These are phyloP conservation scores for Kregervanrija fluxuum DNA, from an alignment of 805 yeast species.

Conservation along the genomic window DNA sequence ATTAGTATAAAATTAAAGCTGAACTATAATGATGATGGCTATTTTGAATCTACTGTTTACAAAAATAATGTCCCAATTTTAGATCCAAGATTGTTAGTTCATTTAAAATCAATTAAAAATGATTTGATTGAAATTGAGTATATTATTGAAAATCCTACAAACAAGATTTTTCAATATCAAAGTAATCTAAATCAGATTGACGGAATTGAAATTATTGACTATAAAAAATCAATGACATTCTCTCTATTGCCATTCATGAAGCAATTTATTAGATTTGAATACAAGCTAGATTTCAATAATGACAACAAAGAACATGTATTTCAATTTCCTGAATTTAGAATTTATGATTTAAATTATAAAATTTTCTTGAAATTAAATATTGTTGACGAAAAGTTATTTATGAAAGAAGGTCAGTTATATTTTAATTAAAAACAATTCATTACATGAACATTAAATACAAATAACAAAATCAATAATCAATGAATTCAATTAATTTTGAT, in stretches of 20 bases:
- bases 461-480: background rate
- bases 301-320: slow-evolving; percentile 5
- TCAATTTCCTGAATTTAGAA: slow-evolving; percentile 54
- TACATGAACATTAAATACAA: background rate
- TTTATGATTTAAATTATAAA: slow-evolving; percentile 62
- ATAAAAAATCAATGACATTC: slow-evolving; percentile 28
- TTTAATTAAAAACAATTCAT: background rate
- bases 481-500: slow-evolving; percentile 39
- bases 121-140: slow-evolving; percentile 33
- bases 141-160: slow-evolving; percentile 68
- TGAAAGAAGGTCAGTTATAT: slow-evolving; percentile 23
- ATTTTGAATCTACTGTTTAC: slow-evolving; percentile 34
- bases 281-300: slow-evolving; percentile 18
- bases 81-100: slow-evolving; percentile 62
- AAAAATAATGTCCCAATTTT: slow-evolving; percentile 52
- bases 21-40: slow-evolving; percentile 10
- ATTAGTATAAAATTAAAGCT: slow-evolving; percentile 15
- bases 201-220: slow-evolving; percentile 18
- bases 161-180: slow-evolving; percentile 54
- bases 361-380: slow-evolving; percentile 49
- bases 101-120: slow-evolving; percentile 14
- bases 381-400: slow-evolving; percentile 26
- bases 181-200: slow-evolving; percentile 18
- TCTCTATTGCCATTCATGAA: slow-evolving; percentile 60
- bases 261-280: slow-evolving; percentile 37